A percentile compares a stretch with the other conserved stretches of the same genome.
phyloP scores from a whole-genome alignment of 345 rosid genomes.

The Salix suchowensis region DNA sequence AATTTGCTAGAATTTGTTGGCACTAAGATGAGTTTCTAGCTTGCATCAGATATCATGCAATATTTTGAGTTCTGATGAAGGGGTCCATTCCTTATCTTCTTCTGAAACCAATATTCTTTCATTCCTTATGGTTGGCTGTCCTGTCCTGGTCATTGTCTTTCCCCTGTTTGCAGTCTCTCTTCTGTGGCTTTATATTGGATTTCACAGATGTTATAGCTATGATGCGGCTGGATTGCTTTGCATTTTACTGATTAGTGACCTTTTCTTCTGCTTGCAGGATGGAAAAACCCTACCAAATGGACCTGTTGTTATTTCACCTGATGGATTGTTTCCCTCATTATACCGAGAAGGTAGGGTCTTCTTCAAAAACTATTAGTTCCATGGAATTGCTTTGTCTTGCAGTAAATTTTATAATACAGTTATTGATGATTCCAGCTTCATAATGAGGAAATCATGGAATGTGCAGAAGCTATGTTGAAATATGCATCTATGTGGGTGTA shows the following conservation, averaged over 20 bases:
- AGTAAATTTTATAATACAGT: not conserved
- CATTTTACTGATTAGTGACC: not conserved
- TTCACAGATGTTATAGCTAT: not conserved
- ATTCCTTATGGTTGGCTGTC: not conserved
- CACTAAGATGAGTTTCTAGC: not conserved
- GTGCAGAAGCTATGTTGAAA: not conserved
- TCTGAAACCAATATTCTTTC: not conserved
- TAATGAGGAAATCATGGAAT: not conserved
- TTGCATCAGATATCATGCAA: not conserved
- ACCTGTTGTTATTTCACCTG: constrained; percentile 88
- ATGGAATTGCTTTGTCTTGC: not conserved
- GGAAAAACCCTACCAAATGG: constrained; percentile 85
- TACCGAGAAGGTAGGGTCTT: constrained; percentile 70
- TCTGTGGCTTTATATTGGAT: not conserved
- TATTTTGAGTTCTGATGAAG: not conserved
- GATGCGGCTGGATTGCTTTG: not conserved
- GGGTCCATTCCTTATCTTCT: no score
- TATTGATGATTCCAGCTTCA: not conserved
- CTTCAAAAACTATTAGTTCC: not conserved
- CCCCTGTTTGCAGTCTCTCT: not conserved
- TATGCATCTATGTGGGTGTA: not conserved
- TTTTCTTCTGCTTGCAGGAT: constrained; percentile 45
- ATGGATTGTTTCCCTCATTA: constrained; percentile 83
- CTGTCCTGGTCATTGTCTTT: not conserved
- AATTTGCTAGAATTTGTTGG: not conserved